Base-by-base conservation (phyloP, 2,329 filamentous ascomycete genomes). In the Diplocarpon rosae region DNA sequence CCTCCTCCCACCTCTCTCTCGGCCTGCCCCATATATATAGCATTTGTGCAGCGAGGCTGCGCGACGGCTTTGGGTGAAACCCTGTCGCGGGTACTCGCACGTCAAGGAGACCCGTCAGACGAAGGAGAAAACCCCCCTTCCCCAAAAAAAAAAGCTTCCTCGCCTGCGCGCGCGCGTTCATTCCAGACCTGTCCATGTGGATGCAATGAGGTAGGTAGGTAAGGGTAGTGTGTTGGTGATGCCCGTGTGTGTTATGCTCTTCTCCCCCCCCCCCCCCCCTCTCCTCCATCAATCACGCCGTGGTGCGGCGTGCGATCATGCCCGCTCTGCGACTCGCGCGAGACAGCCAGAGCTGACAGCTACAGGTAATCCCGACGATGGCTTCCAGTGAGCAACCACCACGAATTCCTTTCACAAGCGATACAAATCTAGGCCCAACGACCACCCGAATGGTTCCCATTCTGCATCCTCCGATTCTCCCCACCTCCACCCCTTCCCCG, bases 401-500 rank as follows among this genome's bases (percentile, higher is more conserved):
- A 46, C 54, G 52, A 48, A 52, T 49, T 48, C 51, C 53, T 20
- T 58, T 57, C 47, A 42, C 52, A 47, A 57, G 41, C 49, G 50
- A 53, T 35, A 34, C 49, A 44, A 51, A 55, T 43, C 45, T 46
- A 42, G 47, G 32, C 39, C 57, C 57, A 51, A 50, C 48, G 28
- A 47, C 50, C 7, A 45, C 52, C 44, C 56, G 56, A 52, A 74
- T 76, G 37, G 65, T 80, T 38, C 74, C 76, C 42, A 75, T 79
- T 53, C 65, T 78, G 52, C 66, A 72, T 49, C 69, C 69, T 45
- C 71, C 75, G 31, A 72, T 68, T 47, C 72, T 76, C 59, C 72
- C 74, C 60, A 76, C 73, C 65, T 76, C 76, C 52, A 69, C 73
- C 43, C 71, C 75, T 15, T 71, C 71, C 39, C 71, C 72, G 27